Base-by-base conservation (phyloP, 306 rosid genomes). In the Canavalia gladiata region DNA sequence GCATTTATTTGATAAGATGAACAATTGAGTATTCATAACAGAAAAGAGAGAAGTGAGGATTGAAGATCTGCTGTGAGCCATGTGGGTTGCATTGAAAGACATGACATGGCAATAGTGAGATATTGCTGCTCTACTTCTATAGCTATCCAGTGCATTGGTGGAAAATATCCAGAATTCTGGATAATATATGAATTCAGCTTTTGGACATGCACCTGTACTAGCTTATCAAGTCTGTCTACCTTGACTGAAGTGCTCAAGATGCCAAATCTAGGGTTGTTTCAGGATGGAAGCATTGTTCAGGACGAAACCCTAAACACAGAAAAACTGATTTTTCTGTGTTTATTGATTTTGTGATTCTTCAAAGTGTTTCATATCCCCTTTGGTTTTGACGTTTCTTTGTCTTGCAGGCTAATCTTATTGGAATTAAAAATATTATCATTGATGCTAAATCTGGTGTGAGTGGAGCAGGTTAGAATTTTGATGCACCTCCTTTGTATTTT, bases 401-500 rank as follows among this genome's bases (percentile, higher is more conserved):
- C 54, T 76, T 78, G 76, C 94, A 95, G 99, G 94, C 91, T 58
- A 91, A 89, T 85, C 94, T 93, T 67, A 74, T 95, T 82, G 82
- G 81, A 65, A 75, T 41, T 79, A 82, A 51, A 65, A 90, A 90
- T 85, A 87, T 93, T 67, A 93, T 90, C 55, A 90, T 93, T 66
- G 98, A 95, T 84, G 78, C 98, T n/a, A 95, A 95, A 84, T 95
- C 99, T 74, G 99, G 94, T 60, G 99, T 95, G 65, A 95, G 96
- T 57, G 98, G 99, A 81, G 99, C 99, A 87, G 98, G 99, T 95
- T 59, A 76, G 90, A 56, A 47, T 58, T 87, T 43, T 7, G 37
- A 83, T 57, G 80, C 72, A 67, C 46, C 55, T 55, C 63, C 11
- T 51, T 60, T 3, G 35, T 60, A 73, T 63, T 54, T 54, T n/a